Conservation (phyloP, 1,284 basidiomycete genomes). For the Rhodotorula sp. region DNA sequence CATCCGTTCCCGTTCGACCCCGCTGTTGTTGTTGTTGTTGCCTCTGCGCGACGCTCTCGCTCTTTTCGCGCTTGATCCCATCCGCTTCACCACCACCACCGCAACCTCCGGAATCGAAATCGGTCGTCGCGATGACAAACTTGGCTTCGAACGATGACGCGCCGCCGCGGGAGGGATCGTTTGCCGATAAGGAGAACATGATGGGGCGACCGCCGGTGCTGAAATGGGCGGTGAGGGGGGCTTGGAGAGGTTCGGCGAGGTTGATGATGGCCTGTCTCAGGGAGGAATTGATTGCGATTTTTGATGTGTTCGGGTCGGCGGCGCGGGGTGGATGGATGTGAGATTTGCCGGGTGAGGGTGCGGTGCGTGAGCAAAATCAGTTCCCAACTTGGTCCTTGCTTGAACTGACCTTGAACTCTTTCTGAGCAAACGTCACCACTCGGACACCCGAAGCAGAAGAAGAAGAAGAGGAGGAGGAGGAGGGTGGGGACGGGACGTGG, state of each 20-base stretch:
- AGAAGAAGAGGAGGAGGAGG: no score
- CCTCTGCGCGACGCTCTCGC: background rate
- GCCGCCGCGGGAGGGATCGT: background rate
- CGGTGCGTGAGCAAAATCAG: no score
- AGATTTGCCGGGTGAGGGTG: no score
- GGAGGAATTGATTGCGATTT: no score
- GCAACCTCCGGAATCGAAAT: conserved; percentile 28
- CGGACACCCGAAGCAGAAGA: no score
- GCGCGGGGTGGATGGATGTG: no score
- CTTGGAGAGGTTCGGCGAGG: conserved; percentile 22
- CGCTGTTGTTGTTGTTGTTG: background rate
- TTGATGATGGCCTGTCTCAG: conserved; percentile 33
- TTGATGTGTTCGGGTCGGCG: no score
- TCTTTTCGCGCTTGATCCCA: conserved; percentile 4
- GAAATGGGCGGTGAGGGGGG: conserved; percentile 23
- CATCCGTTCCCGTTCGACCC: background rate
- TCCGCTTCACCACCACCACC: background rate
- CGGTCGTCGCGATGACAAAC: conserved; percentile 39
- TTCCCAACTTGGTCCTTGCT: no score
- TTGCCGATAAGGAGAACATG: conserved; percentile 11
- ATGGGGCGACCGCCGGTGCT: conserved; percentile 33
- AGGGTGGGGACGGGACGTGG: conserved; percentile 13
- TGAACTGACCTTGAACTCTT: conserved; percentile 35
- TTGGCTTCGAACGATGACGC: conserved; percentile 13
- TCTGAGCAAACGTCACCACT: conserved; percentile 32